Conservation (phyloP, 768 basidiomycete genomes). For the Russula sp. region DNA sequence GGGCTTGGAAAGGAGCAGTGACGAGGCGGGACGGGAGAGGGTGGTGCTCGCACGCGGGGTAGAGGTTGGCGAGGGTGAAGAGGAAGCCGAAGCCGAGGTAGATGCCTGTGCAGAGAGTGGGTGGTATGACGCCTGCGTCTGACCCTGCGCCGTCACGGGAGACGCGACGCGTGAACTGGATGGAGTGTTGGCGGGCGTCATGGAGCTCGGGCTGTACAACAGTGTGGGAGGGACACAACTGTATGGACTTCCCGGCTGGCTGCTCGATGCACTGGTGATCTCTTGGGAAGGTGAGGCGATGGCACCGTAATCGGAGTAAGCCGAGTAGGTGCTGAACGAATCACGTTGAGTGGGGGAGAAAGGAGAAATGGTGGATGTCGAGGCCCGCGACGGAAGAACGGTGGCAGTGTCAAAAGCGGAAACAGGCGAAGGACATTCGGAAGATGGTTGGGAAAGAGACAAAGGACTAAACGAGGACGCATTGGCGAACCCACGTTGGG, state of each 20-base stretch:
- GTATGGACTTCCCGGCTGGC: conserved; percentile 28
- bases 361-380: conserved; percentile 32
- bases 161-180: conserved; percentile 39
- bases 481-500: conserved; percentile 19
- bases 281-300: conserved; percentile 33
- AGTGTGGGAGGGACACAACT: conserved; percentile 61
- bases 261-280: background rate
- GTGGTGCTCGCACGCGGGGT: conserved; percentile 38
- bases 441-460: conserved; percentile 27
- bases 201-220: conserved; percentile 35
- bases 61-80: conserved; percentile 23
- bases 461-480: conserved; percentile 25
- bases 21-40: conserved; percentile 44
- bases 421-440: conserved; percentile 30
- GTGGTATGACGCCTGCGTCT: conserved; percentile 26
- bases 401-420: conserved; percentile 47
- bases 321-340: conserved; percentile 62
- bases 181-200: conserved; percentile 42
- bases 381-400: conserved; percentile 43
- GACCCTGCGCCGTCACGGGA: conserved; percentile 25
- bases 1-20: conserved; percentile 71
- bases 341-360: conserved; percentile 36
- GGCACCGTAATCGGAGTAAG: conserved; percentile 54
- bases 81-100: conserved; percentile 22
- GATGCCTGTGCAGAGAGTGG: conserved; percentile 24